A percentile compares a stretch with the other conserved stretches of the same genome.
Evolutionary conservation across 1,139 yeast species (phyloP).

Genomic region (Dujonia santamariae): DNA sequence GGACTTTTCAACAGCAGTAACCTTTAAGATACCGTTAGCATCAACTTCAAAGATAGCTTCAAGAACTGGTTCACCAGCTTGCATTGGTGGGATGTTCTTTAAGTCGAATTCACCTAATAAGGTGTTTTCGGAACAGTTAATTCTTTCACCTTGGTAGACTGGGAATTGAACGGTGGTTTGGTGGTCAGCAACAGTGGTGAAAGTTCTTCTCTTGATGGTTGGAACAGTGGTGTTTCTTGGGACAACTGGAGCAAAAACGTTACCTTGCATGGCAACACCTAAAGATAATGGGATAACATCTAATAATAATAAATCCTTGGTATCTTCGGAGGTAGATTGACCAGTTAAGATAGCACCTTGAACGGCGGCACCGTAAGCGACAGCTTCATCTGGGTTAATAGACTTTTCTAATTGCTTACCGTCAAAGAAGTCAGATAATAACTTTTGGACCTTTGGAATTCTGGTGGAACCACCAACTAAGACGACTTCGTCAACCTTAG

Average conservation of each 20-base stretch:
- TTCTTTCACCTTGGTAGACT: conserved; percentile 99
- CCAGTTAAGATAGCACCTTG: conserved; percentile 89
- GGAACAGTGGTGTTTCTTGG: conserved; percentile 99
- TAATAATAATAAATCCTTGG: conserved; percentile 81
- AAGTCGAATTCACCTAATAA: conserved; percentile 99
- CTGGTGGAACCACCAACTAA: conserved; percentile 99
- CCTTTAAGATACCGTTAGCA: conserved; percentile 99
- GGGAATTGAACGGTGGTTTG: conserved; percentile 99
- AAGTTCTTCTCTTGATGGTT: conserved; percentile 98
- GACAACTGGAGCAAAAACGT: conserved; percentile 97
- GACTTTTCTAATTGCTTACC: conserved; percentile 96
- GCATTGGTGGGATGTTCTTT: conserved; percentile 98
- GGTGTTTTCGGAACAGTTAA: conserved; percentile 98
- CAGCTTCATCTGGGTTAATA: conserved; percentile 99
- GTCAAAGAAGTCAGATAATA: conserved; percentile 95
- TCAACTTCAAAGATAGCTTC: conserved; percentile 99
- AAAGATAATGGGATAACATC: conserved; percentile 93
- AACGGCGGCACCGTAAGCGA: conserved; percentile 98
- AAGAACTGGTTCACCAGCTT: conserved; percentile 99
- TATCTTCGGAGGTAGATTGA: conserved; percentile 58
- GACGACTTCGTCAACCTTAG: conserved; percentile 91
- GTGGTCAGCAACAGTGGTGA: conserved; percentile 99
- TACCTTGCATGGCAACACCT: conserved; percentile 99
- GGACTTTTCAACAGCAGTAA: conserved; percentile 98
- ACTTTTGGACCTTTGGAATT: conserved; percentile 98